Evolutionary conservation across 2,329 filamentous ascomycete genomes (phyloP).

Genomic region (Fusarium proliferatum): DNA sequence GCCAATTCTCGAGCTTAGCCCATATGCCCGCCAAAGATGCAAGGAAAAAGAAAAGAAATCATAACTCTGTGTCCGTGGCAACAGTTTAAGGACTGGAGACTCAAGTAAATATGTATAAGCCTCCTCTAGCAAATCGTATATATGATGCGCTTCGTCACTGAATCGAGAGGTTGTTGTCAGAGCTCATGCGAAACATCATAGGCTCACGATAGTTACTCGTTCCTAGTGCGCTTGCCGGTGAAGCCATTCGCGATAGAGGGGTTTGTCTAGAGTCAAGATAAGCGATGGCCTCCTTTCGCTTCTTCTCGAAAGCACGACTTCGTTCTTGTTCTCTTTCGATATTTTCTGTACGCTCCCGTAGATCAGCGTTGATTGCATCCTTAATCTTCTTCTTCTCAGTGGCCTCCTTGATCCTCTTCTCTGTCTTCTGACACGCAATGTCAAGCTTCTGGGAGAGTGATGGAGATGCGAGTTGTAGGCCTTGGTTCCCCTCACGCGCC

Average conservation of each 20-base stretch:
- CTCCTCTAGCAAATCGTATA: background rate
- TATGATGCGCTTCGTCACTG: constrained; percentile 4
- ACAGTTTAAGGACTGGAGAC: background rate
- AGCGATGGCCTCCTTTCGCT: constrained; percentile 58
- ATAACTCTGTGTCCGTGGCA: constrained; percentile 7
- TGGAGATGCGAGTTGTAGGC: constrained; percentile 52
- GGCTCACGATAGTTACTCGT: constrained; percentile 33
- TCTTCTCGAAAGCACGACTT: constrained; percentile 62
- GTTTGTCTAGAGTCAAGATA: constrained; percentile 50
- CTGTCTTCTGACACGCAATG: constrained; percentile 57
- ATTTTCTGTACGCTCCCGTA: constrained; percentile 53
- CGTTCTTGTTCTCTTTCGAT: constrained; percentile 61
- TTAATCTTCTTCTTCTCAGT: constrained; percentile 55
- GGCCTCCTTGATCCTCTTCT: constrained; percentile 56
- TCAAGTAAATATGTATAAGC: background rate
- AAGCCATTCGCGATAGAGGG: constrained; percentile 43
- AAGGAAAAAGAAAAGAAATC: constrained; percentile 15
- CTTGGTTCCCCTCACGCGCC: constrained; percentile 48
- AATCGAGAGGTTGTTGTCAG: constrained; percentile 29
- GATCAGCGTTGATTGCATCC: constrained; percentile 58
- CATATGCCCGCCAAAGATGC: constrained; percentile 12
- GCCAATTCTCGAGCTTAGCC: background rate
- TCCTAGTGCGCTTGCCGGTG: constrained; percentile 45
- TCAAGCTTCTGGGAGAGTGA: constrained; percentile 60
- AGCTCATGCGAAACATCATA: constrained; percentile 36